phyloP scores from a whole-genome alignment of 1,139 yeast species.

The Sugiyamaella xylanicola region DNA sequence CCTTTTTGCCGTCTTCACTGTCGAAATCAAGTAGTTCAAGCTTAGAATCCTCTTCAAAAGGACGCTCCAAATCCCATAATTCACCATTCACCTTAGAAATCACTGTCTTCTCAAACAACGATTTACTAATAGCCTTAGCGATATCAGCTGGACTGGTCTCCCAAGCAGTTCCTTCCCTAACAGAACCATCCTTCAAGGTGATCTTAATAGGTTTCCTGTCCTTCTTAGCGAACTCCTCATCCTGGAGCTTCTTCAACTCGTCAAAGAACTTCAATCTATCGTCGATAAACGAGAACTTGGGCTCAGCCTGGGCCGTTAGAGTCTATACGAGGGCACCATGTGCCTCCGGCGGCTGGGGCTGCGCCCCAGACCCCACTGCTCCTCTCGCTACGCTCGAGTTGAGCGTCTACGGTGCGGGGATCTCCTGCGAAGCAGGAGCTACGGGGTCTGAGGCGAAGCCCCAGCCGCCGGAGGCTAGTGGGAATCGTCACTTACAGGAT shows the following conservation, averaged over 20 bases:
- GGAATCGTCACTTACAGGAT: constrained; percentile 34
- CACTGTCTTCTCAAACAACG: constrained; percentile 84
- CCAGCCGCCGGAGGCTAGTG: constrained; percentile 31
- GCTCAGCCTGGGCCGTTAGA: constrained; percentile 45
- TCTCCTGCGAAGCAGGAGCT: constrained; percentile 20
- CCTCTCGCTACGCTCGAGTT: too few species aligned
- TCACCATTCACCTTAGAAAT: constrained; percentile 88
- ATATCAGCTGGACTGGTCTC: constrained; percentile 90
- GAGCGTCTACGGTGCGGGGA: constrained; percentile 39
- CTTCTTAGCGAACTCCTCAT: constrained; percentile 66
- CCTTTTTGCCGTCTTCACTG: constrained; percentile 86
- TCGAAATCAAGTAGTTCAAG: constrained; percentile 82
- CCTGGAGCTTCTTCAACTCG: constrained; percentile 74
- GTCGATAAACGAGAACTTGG: constrained; percentile 80
- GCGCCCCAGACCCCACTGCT: constrained; percentile 38
- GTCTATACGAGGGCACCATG: too few species aligned
- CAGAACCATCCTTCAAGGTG: constrained; percentile 83
- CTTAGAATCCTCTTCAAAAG: constrained; percentile 71
- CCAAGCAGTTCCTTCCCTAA: constrained; percentile 78
- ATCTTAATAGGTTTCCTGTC: constrained; percentile 67
- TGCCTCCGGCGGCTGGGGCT: too few species aligned
- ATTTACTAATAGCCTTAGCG: constrained; percentile 81
- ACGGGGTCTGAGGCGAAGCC: constrained; percentile 31
- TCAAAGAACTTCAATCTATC: constrained; percentile 80
- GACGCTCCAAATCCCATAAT: constrained; percentile 96